Evolutionary conservation across 2,329 filamentous ascomycete species (phyloP).

Genomic region (Phialophora verrucosa): DNA sequence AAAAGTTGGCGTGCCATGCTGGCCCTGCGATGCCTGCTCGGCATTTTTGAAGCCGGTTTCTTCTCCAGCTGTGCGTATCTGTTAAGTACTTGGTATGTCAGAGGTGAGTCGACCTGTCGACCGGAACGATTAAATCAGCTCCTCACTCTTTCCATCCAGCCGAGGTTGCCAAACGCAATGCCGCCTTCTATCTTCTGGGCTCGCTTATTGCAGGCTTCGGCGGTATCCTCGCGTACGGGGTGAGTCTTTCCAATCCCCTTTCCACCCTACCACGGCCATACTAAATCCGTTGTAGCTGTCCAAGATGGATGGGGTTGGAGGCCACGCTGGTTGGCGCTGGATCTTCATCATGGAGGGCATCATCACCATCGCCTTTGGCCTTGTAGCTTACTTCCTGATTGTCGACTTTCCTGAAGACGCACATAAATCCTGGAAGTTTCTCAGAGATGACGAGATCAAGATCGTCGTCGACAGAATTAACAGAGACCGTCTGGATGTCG

Average conservation of each 20-base stretch:
- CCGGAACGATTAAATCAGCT: slow-evolving; percentile 62
- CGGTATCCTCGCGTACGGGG: slow-evolving; percentile 52
- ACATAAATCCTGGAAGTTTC: slow-evolving; percentile 38
- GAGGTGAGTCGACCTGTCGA: background rate
- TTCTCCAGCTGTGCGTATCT: slow-evolving; percentile 62
- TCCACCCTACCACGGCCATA: too few relatives aligned
- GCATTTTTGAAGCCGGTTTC: slow-evolving; percentile 69
- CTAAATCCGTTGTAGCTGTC: slow-evolving; percentile 36
- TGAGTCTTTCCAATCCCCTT: too few relatives aligned
- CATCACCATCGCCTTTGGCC: slow-evolving; percentile 36
- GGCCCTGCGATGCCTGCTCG: slow-evolving; percentile 54
- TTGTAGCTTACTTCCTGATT: slow-evolving; percentile 44
- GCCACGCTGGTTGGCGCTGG: slow-evolving; percentile 1
- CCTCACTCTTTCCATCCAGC: slow-evolving; percentile 49
- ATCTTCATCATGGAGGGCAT: slow-evolving; percentile 60
- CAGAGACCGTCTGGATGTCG: slow-evolving; percentile 59
- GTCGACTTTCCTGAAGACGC: slow-evolving; percentile 45
- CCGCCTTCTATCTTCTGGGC: slow-evolving; percentile 6
- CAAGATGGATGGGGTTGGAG: slow-evolving; percentile 41
- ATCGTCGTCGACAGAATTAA: slow-evolving; percentile 55
- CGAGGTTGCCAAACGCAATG: slow-evolving; percentile 43
- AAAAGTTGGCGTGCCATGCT: background rate
- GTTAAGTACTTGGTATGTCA: background rate
- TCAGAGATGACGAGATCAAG: slow-evolving; percentile 37
- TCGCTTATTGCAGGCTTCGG: slow-evolving; percentile 51